Evolutionary conservation across 192 early-diverging fungal genomes (phyloP), one percentile per base, ranked within the genome.

Genomic region (Gigaspora rosea): DNA sequence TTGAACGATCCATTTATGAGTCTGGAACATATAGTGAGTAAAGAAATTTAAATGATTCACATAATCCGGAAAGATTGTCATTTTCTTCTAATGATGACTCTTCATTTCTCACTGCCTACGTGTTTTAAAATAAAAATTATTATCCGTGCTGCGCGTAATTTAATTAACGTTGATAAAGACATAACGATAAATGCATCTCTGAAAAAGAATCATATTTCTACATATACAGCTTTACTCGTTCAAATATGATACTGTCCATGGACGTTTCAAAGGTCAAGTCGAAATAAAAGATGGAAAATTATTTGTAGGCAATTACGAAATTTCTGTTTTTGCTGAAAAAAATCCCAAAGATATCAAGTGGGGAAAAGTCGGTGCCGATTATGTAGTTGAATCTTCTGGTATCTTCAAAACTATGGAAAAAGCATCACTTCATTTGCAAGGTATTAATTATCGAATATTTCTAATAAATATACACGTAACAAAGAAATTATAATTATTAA

Each of bases 211-310:
- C 8, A 5, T 27, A 6, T 20, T 11, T 27, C 33, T 15, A 2
- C 2, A 13, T 27, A 7, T 32, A 32, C 49, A 90, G 89, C 87
- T 92, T 83, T 98, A 97, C 91, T 86, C 97, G 83, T 87, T 97
- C 80, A 95, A 97, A 89, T 99, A 96, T 85, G 97, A 99, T 90
- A 96, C 97, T 49, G 96, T 95, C 78, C 96, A 99, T 88, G 97
- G 97, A 74, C 91, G 91, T 72, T 95, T 92, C 92, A 32, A 61
- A 27, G 59, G 59, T 8, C 15, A 27, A 10, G 27, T 27, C 22
- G 27, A 61, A 27, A 11, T 8, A 22, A 61, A 61, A 5, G 61
- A 48, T 5, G n/a, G 3, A 13, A 27, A 46, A 65, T 36, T 69
- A 11, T 11, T 57, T 57, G 15, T 48, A 41, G 8, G 6, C 22